Base-by-base conservation (phyloP, 2,329 filamentous ascomycete genomes). In the Aureobasidium sp. region DNA sequence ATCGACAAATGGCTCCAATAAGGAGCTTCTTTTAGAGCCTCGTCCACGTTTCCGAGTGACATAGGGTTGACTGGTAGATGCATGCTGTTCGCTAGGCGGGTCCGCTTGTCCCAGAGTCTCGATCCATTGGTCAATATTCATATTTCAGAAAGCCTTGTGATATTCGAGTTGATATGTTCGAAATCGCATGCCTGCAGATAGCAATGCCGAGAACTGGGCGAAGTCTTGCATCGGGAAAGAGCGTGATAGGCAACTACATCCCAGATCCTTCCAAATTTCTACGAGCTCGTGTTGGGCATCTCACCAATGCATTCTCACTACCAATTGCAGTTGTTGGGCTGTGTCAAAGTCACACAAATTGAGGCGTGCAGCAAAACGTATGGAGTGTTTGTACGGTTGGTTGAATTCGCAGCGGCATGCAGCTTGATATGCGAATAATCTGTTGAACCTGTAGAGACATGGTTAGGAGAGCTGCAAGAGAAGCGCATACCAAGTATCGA, bases 71-170 rank as follows among this genome's bases (percentile, higher is more conserved):
- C 12, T 25, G 6, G 6, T n/a, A 14, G 29, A 5, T 12, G 19
- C 37, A 51, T 24, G 47, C 7, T 7, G 21, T 19, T 32, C 27
- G 21, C 22, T 41, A 6, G 29, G 48, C 8, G 25, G 37, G 7
- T 25, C 58, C 53, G 34, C 60, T 64, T 45, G 64, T 61, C 52
- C 62, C 60, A 53, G 64, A 52, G 69, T 64, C 48, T 70, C 65
- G 41, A 76, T 65, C 73, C 73, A 76, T 58, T 63, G 66, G 42
- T 61, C 62, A 57, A 76, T 71, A 57, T 75, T 70, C 72, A 75
- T 75, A 42, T 53, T 48, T 38, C 22, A 14, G 25, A 19, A 14
- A 32, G 35, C 37, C 17, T 44, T 49, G 25, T 42, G 8, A 19
- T 2, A 34, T 17, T 37, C 25, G 30, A 5, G 25, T 7, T 4